Conservation (phyloP, 1,284 basidiomycete genomes). For the Phenoliferia sp. region DNA sequence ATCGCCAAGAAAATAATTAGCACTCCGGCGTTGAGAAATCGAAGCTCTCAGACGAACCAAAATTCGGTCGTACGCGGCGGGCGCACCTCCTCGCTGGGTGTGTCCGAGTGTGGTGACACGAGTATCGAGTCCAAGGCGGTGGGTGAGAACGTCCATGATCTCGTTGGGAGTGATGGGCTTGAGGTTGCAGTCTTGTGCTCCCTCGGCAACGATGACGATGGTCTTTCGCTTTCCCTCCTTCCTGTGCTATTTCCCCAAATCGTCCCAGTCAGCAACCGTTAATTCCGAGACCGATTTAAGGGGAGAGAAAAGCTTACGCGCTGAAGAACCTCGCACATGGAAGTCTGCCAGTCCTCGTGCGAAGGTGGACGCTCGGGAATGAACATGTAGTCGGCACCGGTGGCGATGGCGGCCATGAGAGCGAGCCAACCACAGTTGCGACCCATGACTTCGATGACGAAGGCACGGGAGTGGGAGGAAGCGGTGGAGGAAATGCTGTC, state of each 20-base stretch:
- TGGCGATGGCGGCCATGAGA: slow-evolving; percentile 84
- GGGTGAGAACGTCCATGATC: slow-evolving; percentile 81
- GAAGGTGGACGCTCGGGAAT: slow-evolving; percentile 88
- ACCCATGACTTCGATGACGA: slow-evolving; percentile 99
- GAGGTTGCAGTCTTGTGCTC: slow-evolving; percentile 79
- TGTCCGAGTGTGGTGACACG: slow-evolving; percentile 98
- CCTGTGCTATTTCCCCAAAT: slow-evolving; percentile 60
- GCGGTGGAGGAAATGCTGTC: slow-evolving; percentile 98
- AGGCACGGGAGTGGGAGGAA: slow-evolving; percentile 90
- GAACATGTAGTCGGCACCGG: slow-evolving; percentile 95
- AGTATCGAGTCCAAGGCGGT: slow-evolving; percentile 86
- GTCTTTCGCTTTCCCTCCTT: slow-evolving; percentile 91
- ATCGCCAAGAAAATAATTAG: not conserved
- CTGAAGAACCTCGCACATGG: slow-evolving; percentile 84
- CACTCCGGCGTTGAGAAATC: not conserved
- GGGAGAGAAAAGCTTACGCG: slow-evolving; percentile 51
- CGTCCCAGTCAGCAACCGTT: not conserved
- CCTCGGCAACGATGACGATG: slow-evolving; percentile 96
- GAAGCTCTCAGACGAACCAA: slow-evolving; percentile 53
- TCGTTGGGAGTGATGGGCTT: slow-evolving; percentile 86
- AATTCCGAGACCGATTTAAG: not conserved
- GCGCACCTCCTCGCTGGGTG: slow-evolving; percentile 89
- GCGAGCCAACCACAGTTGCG: slow-evolving; percentile 97
- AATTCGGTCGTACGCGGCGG: slow-evolving; percentile 88
- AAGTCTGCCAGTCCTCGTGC: slow-evolving; percentile 75